These are phyloP conservation scores for Castanea sativa DNA, from an alignment of 306 rosid species.

Conservation along the genomic window DNA sequence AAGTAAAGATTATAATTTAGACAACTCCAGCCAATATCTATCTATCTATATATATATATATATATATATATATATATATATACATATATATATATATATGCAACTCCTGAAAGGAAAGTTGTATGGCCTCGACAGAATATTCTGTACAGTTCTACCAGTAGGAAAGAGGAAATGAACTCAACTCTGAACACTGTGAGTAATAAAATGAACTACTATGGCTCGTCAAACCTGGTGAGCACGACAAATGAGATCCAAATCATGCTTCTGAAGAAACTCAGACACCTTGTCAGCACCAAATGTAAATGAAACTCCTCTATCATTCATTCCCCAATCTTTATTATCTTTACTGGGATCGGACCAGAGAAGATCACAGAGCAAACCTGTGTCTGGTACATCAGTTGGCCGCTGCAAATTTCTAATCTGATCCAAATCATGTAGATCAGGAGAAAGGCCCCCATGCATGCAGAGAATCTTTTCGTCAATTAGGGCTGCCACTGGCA, in stretches of 20 bases:
- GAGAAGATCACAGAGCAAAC: constrained; percentile 94
- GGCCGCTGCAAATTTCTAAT: constrained; percentile 74
- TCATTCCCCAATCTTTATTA: constrained; percentile 86
- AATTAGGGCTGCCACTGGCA: constrained; percentile 91
- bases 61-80: too few relatives aligned
- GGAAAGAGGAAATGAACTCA: constrained; percentile 26
- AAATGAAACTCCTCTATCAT: constrained; percentile 92
- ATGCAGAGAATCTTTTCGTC: constrained; percentile 93
- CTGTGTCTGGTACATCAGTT: constrained; percentile 91
- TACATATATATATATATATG: too few relatives aligned
- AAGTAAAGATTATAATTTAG: too few relatives aligned
- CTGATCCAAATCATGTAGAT: constrained; percentile 68
- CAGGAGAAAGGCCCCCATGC: constrained; percentile 99
- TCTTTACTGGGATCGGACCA: constrained; percentile 97
- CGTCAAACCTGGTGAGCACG: constrained; percentile 93
- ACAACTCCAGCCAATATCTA: too few relatives aligned
- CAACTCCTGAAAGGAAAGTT: neutral
- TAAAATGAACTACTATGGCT: constrained; percentile 12
- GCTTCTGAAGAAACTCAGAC: constrained; percentile 78
- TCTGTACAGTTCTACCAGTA: constrained; percentile 16
- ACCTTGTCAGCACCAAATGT: constrained; percentile 90
- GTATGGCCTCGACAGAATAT: constrained; percentile 13
- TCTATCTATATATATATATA: too few relatives aligned
- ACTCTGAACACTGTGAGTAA: constrained; percentile 7
- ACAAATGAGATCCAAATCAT: constrained; percentile 91